Percentiles rank a stretch among this genome's conserved stretches.
Evolutionary conservation across 495 filamentous ascomycete species (phyloP).

Genomic region (Hypoxylon intermedium): DNA sequence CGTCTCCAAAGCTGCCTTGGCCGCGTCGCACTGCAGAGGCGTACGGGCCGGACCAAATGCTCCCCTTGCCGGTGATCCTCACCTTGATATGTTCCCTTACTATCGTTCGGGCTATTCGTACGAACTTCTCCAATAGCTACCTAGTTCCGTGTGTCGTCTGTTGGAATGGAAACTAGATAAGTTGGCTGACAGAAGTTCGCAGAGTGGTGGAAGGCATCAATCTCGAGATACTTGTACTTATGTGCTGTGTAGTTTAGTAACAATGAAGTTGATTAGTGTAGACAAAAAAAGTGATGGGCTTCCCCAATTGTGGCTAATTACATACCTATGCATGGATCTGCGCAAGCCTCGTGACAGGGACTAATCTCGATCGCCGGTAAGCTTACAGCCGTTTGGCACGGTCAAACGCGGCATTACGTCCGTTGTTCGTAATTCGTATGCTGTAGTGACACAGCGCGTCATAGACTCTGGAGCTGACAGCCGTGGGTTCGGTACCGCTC

Average conservation of each 20-base stretch:
- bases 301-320: constrained; percentile 2
- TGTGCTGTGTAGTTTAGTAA: neutral
- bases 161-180: too few species aligned
- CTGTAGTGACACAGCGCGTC: constrained; percentile 15
- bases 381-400: constrained; percentile 10
- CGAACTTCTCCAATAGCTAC: neutral
- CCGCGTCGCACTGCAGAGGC: neutral
- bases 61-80: constrained; percentile 16
- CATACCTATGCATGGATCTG: neutral
- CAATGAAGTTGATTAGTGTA: neutral
- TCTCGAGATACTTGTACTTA: too few species aligned
- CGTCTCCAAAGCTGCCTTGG: constrained; percentile 7
- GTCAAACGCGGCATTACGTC: constrained; percentile 33
- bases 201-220: too few species aligned
- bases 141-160: too few species aligned
- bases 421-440: constrained; percentile 14
- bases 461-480: constrained; percentile 18
- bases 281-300: neutral
- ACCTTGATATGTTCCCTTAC: constrained; percentile 15
- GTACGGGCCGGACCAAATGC: constrained; percentile 22
- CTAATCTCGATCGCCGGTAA: constrained; percentile 27
- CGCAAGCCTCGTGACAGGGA: constrained; percentile 17
- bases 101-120: constrained; percentile 7
- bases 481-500: neutral
- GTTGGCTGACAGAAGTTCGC: too few species aligned